Evolutionary conservation across 2,329 filamentous ascomycete species (phyloP).

Genomic region (Cladosporium halotolerans): DNA sequence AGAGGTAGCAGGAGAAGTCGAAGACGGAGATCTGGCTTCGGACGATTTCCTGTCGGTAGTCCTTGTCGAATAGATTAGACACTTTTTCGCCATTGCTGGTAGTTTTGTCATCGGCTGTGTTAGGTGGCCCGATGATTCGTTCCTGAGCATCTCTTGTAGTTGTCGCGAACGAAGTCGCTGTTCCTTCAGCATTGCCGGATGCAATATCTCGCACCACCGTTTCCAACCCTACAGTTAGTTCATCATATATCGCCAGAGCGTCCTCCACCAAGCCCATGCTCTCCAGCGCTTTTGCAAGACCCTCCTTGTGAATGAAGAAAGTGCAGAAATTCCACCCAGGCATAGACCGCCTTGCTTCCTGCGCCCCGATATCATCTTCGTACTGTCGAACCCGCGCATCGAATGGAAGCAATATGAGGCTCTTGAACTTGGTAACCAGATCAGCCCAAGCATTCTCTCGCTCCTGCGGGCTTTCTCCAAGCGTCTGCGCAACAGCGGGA

Average conservation of each 20-base stretch:
- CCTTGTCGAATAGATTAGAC: conserved; percentile 48
- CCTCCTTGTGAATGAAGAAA: conserved; percentile 96
- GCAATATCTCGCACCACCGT: conserved; percentile 70
- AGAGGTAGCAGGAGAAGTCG: conserved; percentile 91
- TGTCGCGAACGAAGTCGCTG: conserved; percentile 64
- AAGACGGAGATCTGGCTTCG: conserved; percentile 94
- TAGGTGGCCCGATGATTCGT: conserved; percentile 19
- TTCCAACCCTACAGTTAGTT: conserved; percentile 82
- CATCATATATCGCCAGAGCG: conserved; percentile 89
- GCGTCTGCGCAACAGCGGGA: conserved; percentile 40
- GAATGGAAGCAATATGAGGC: conserved; percentile 79
- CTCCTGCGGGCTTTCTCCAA: conserved; percentile 68
- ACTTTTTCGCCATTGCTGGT: conserved; percentile 12
- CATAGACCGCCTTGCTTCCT: conserved; percentile 75
- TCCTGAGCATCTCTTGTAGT: conserved; percentile 63
- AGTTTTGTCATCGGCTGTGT: conserved; percentile 9
- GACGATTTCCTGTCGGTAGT: conserved; percentile 86
- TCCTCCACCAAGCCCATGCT: conserved; percentile 94
- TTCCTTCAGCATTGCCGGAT: conserved; percentile 53
- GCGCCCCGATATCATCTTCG: conserved; percentile 94
- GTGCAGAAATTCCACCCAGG: conserved; percentile 99
- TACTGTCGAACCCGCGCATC: conserved; percentile 88
- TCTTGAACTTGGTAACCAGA: conserved; percentile 78
- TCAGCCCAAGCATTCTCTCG: conserved; percentile 78
- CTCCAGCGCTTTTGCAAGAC: conserved; percentile 86